phyloP scores from a whole-genome alignment of 768 basidiomycete genomes.

The Mycena rosella region DNA sequence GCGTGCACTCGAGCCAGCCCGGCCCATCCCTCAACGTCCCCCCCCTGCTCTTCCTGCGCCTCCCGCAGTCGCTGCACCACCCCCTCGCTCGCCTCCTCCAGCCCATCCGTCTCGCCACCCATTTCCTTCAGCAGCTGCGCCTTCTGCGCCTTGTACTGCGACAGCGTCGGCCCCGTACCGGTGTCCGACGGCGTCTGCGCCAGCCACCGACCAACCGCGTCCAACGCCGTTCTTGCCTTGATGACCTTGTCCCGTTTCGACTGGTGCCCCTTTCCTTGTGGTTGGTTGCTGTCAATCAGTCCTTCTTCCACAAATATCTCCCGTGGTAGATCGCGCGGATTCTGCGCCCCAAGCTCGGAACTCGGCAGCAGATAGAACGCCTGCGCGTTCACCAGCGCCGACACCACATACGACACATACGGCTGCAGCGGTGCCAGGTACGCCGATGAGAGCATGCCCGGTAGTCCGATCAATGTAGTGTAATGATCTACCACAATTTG shows the following conservation, averaged over 20 bases:
- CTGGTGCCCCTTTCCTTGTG: conserved; percentile 74
- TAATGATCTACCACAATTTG: conserved; percentile 64
- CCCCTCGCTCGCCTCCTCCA: conserved; percentile 61
- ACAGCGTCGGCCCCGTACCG: conserved; percentile 40
- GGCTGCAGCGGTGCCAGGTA: conserved; percentile 62
- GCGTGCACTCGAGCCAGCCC: conserved; percentile 52
- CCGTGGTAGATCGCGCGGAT: conserved; percentile 76
- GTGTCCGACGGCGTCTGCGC: conserved; percentile 46
- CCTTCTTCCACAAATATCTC: conserved; percentile 68
- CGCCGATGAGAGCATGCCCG: conserved; percentile 56
- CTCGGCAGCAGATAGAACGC: conserved; percentile 74
- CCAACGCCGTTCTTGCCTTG: conserved; percentile 64
- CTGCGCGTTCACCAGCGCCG: conserved; percentile 58
- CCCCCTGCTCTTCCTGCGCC: conserved; percentile 61
- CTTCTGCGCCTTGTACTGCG: conserved; percentile 61
- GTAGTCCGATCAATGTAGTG: conserved; percentile 60
- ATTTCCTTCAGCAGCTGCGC: conserved; percentile 53
- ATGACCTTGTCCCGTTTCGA: conserved; percentile 70
- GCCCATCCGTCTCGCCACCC: conserved; percentile 44
- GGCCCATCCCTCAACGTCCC: conserved; percentile 53
- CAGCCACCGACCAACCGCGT: conserved; percentile 64
- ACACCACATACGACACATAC: conserved; percentile 63
- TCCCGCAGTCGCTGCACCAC: conserved; percentile 67
- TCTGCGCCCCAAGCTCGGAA: conserved; percentile 62
- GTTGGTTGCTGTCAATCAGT: conserved; percentile 39